Evolutionary conservation across 306 rosid genomes (phyloP).

Genomic region (Inga leiocalycina): DNA sequence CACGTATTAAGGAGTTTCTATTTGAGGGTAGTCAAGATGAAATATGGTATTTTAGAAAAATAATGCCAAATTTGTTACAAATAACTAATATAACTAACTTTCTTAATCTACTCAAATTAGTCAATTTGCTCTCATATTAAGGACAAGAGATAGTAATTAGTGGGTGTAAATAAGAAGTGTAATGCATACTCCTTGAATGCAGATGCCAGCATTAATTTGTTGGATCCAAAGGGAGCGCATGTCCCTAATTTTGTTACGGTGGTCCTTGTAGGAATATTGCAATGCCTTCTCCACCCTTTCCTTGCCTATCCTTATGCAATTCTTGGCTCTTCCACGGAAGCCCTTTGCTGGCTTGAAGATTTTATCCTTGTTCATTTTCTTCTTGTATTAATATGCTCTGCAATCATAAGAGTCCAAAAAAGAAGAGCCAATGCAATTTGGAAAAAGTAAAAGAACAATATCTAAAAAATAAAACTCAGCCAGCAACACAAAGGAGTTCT

Average conservation of each 20-base stretch:
- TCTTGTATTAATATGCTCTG: constrained; percentile 27
- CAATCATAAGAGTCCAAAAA: not conserved
- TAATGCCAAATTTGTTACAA: too few species aligned
- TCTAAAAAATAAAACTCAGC: too few species aligned
- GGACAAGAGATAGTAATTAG: not conserved
- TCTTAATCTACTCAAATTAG: not conserved
- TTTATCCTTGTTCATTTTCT: constrained; percentile 74
- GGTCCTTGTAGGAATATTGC: constrained; percentile 97
- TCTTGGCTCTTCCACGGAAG: constrained; percentile 95
- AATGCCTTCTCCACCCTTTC: constrained; percentile 98
- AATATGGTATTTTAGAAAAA: too few species aligned
- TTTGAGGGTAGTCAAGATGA: too few species aligned
- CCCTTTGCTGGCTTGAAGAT: constrained; percentile 93
- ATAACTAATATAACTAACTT: too few species aligned
- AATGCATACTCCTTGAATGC: constrained; percentile 75
- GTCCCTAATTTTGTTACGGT: constrained; percentile 92
- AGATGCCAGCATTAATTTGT: constrained; percentile 91
- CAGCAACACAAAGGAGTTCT: too few species aligned
- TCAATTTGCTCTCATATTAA: too few species aligned
- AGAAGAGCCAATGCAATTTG: too few species aligned
- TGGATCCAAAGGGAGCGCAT: constrained; percentile 99
- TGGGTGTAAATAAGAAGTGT: not conserved
- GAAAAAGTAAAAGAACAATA: too few species aligned
- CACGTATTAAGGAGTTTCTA: too few species aligned
- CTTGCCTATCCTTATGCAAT: constrained; percentile 90